Conservation (phyloP, 2,329 filamentous ascomycete genomes). For the Colletotrichum navitas region DNA sequence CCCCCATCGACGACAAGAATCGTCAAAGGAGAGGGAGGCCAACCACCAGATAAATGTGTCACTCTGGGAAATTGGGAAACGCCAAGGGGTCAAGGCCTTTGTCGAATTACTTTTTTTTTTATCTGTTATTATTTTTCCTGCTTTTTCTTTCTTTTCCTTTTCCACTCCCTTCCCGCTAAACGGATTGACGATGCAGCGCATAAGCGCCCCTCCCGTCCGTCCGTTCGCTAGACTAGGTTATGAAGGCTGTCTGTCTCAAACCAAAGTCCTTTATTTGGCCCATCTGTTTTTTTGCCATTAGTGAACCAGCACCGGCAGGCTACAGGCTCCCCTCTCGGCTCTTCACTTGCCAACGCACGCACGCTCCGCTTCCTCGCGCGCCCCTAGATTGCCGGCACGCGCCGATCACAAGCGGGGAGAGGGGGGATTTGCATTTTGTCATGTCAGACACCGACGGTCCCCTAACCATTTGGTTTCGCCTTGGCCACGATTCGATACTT, state of each 20-base stretch:
- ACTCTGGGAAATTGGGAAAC: not conserved
- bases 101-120: not conserved
- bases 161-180: conserved; percentile 10
- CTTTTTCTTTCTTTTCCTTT: not conserved
- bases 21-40: not conserved
- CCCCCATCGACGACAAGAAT: conserved; percentile 2
- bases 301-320: not conserved
- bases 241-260: not conserved
- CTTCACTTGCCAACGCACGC: not conserved
- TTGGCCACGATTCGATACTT: not conserved
- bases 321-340: too few relatives aligned
- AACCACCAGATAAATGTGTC: not conserved
- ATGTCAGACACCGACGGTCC: conserved; percentile 1
- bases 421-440: not conserved
- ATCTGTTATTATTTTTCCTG: not conserved
- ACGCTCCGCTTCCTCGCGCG: not conserved
- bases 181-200: conserved; percentile 19
- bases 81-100: not conserved
- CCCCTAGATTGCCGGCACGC: not conserved
- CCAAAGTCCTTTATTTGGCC: not conserved
- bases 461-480: not conserved
- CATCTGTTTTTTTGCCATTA: not conserved
- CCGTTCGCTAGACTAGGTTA: not conserved
- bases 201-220: conserved; percentile 14
- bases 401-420: not conserved